phyloP scores from a whole-genome alignment of 2,329 filamentous ascomycete species.

The Trichoderma citrinoviride region DNA sequence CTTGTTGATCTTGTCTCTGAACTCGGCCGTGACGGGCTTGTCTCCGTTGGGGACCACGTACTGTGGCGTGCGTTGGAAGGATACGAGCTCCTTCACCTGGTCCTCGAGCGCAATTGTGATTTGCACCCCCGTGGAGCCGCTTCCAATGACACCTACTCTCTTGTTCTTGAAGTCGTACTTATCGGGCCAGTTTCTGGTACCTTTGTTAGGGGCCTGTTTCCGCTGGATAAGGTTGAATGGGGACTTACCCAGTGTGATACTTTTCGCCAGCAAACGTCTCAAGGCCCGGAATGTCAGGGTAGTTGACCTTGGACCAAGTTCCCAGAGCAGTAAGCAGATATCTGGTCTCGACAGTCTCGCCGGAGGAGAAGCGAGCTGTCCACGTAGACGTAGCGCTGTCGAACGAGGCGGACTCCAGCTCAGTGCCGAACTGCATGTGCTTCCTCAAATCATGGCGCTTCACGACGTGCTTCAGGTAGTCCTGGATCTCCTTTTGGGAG shows the following conservation, averaged over 20 bases:
- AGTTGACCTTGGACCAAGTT: not conserved
- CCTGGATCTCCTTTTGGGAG: not conserved
- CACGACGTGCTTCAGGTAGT: not conserved
- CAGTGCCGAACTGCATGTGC: not conserved
- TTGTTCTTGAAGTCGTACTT: not conserved
- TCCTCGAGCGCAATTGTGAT: not conserved
- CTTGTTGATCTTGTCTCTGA: not conserved
- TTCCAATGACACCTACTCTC: not conserved
- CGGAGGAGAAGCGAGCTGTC: not conserved
- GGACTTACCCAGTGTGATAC: not conserved
- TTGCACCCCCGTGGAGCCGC: not conserved
- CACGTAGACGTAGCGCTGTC: not conserved
- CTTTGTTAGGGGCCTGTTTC: not conserved
- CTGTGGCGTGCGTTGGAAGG: not conserved
- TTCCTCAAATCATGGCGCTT: not conserved
- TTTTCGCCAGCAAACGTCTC: not conserved
- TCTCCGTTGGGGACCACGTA: not conserved
- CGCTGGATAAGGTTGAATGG: not conserved
- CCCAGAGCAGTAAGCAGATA: not conserved
- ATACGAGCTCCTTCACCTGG: not conserved
- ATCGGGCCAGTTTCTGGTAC: not conserved
- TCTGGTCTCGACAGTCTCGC: not conserved
- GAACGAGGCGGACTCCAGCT: not conserved
- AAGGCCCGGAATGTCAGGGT: not conserved
- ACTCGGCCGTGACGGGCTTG: not conserved